Evolutionary conservation across 2,329 filamentous ascomycete genomes (phyloP).

Genomic region (Arthrinium phaeospermum): DNA sequence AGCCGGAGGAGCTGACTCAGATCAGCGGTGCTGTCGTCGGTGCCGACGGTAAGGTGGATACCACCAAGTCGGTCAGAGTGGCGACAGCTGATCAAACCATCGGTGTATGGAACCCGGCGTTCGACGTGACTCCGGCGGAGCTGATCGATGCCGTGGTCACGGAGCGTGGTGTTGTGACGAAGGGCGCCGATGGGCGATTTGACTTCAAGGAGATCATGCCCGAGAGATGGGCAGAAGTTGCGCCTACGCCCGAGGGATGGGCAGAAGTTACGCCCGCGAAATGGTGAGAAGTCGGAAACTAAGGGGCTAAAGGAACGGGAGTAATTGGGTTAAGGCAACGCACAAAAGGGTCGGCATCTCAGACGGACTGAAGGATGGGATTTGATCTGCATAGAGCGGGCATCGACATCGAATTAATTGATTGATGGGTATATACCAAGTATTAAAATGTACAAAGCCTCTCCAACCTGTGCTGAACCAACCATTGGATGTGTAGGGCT

Average conservation of each 20-base stretch:
- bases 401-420: slow-evolving; percentile 3
- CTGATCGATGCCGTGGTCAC: slow-evolving; percentile 95
- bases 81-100: slow-evolving; percentile 82
- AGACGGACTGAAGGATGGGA: neutral
- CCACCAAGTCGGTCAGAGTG: slow-evolving; percentile 69
- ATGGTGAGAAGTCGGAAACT: slow-evolving; percentile 29
- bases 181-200: slow-evolving; percentile 73
- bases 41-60: slow-evolving; percentile 67
- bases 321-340: neutral
- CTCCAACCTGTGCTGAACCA: neutral
- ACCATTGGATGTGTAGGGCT: neutral
- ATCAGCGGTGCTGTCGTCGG: slow-evolving; percentile 77
- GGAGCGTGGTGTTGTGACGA: slow-evolving; percentile 86
- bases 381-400: neutral
- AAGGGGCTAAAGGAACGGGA: slow-evolving; percentile 19
- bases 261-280: slow-evolving; percentile 33
- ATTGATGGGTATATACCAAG: slow-evolving; percentile 16
- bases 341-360: neutral
- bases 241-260: slow-evolving; percentile 56
- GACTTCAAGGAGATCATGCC: slow-evolving; percentile 63
- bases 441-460: slow-evolving; percentile 17
- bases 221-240: slow-evolving; percentile 55
- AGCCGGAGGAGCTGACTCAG: slow-evolving; percentile 80
- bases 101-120: slow-evolving; percentile 93
- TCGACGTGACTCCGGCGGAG: slow-evolving; percentile 89